Percentiles rank a stretch among this genome's conserved stretches.
Evolutionary conservation across 305 asterid species (phyloP).

Genomic region (Rubia peregrina): DNA sequence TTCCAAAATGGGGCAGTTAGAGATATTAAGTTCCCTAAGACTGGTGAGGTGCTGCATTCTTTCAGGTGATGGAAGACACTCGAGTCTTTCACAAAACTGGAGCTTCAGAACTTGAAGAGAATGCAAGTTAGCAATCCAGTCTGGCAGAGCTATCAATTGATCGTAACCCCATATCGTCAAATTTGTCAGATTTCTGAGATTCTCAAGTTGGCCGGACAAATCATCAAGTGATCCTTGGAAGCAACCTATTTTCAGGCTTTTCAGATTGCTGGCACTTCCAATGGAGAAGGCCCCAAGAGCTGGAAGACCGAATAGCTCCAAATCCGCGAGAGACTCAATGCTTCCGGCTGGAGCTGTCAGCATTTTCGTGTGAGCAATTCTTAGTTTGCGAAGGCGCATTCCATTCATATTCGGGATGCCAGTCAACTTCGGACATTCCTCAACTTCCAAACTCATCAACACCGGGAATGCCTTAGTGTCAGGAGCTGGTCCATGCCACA

Average conservation of each 20-base stretch:
- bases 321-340: slow-evolving; percentile 1
- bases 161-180: slow-evolving; percentile 10
- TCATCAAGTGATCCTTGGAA: background rate
- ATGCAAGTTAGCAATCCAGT: slow-evolving; percentile 6
- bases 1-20: slow-evolving; percentile 10
- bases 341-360: slow-evolving; percentile 10
- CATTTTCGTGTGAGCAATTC: slow-evolving; percentile 1
- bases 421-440: slow-evolving; percentile 7
- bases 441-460: slow-evolving; percentile 2
- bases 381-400: background rate
- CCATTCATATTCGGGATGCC: slow-evolving; percentile 5
- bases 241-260: background rate
- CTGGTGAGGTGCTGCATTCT: background rate
- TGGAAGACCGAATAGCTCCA: slow-evolving; percentile 5
- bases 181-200: slow-evolving; percentile 1
- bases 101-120: slow-evolving; percentile 3
- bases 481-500: slow-evolving; percentile 4
- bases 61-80: slow-evolving; percentile 6
- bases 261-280: background rate
- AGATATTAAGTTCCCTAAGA: slow-evolving; percentile 8
- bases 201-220: background rate
- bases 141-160: slow-evolving; percentile 10
- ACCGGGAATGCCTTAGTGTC: background rate
- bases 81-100: background rate
- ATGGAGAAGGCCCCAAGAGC: background rate